These are phyloP conservation scores for Populus nigra DNA, from an alignment of 345 rosid species.

Conservation along the genomic window DNA sequence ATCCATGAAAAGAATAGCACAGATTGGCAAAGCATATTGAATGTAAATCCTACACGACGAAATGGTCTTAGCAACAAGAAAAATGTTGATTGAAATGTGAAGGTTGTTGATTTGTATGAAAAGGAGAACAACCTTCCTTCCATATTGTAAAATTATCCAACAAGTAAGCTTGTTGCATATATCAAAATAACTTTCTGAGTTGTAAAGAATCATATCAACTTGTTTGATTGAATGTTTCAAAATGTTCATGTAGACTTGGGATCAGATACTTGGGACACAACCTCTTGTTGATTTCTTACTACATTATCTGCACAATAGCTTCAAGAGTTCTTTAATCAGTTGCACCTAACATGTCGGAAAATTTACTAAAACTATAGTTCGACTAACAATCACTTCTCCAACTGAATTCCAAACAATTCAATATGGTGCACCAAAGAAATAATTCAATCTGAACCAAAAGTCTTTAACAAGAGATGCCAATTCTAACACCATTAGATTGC, in stretches of 20 bases:
- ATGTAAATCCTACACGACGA: too few species aligned
- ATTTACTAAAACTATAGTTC: not conserved
- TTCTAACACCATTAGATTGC: not conserved
- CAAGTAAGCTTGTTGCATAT: not conserved
- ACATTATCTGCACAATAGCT: not conserved
- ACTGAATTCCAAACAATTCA: not conserved
- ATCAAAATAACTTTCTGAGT: slow-evolving; percentile 1
- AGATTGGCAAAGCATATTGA: too few species aligned
- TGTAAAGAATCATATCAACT: not conserved
- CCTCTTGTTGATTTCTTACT: not conserved
- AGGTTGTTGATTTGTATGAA: too few species aligned
- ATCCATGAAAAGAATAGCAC: too few species aligned
- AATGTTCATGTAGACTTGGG: not conserved
- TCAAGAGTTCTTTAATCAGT: not conserved
- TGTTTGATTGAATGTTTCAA: not conserved
- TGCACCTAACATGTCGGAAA: not conserved
- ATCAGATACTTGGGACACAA: not conserved
- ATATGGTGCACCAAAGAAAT: too few species aligned
- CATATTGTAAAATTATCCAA: not conserved
- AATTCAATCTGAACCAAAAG: not conserved
- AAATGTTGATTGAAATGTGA: too few species aligned
- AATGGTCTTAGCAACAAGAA: too few species aligned
- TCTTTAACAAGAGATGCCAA: not conserved
- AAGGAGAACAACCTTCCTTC: too few species aligned
- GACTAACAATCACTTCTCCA: too few species aligned